These are phyloP conservation scores for Sordaria brevicollis DNA, from an alignment of 495 filamentous ascomycete genomes.

Conservation along the genomic window DNA sequence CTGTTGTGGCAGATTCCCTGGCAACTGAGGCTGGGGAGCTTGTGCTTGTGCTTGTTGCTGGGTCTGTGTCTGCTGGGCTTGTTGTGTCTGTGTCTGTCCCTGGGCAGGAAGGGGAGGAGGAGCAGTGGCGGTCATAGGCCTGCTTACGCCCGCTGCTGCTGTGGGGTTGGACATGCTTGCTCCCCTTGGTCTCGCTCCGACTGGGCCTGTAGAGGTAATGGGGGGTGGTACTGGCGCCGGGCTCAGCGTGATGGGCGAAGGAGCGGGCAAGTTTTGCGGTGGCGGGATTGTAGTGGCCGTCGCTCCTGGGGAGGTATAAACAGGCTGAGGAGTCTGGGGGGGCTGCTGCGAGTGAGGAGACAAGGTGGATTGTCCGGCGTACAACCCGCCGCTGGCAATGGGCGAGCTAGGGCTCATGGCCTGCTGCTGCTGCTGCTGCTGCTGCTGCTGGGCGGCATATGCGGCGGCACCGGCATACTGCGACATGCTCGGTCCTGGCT, in stretches of 20 bases:
- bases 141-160: background rate
- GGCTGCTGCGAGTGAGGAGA: constrained; percentile 2
- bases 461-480: constrained; percentile 13
- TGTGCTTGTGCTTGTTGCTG: background rate
- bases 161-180: constrained; percentile 9
- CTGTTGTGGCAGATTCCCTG: background rate
- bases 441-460: constrained; percentile 10
- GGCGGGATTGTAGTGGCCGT: constrained; percentile 3
- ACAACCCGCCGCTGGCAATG: background rate
- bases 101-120: too few species aligned
- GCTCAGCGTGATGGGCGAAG: background rate
- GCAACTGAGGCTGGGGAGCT: background rate
- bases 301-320: background rate
- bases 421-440: background rate
- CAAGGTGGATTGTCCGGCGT: background rate
- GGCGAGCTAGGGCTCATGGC: background rate
- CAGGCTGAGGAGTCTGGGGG: background rate
- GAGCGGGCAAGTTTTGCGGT: background rate
- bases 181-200: constrained; percentile 14
- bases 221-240: background rate
- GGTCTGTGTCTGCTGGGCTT: background rate
- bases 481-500: constrained; percentile 5
- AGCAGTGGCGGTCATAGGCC: background rate
- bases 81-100: background rate
- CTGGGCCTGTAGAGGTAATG: constrained; percentile 6